Evolutionary conservation across 805 yeast genomes (phyloP).

Genomic region (Cyberlindnera maritima): DNA sequence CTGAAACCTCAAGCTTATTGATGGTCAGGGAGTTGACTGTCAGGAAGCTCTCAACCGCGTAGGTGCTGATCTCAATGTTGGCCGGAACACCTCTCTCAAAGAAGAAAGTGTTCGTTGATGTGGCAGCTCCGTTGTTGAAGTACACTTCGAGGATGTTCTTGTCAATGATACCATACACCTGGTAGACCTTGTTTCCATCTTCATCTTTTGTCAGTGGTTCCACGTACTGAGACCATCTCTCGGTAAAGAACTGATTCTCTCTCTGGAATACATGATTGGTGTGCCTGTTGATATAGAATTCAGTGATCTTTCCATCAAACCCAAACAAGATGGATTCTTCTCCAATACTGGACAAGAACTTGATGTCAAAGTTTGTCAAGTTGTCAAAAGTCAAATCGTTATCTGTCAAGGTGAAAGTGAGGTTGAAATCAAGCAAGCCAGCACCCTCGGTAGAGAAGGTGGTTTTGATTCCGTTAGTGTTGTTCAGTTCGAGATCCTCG

Average conservation of each 20-base stretch:
- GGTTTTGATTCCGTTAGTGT: background rate
- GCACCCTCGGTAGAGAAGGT: conserved; percentile 14
- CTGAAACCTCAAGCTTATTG: background rate
- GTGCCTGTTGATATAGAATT: conserved; percentile 30
- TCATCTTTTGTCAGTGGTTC: conserved; percentile 20
- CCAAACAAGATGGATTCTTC: conserved; percentile 27
- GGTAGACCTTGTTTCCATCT: conserved; percentile 21
- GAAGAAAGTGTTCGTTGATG: conserved; percentile 32
- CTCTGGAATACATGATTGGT: conserved; percentile 23
- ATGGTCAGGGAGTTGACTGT: conserved; percentile 1
- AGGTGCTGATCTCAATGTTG: conserved; percentile 13
- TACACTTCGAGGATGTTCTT: conserved; percentile 31
- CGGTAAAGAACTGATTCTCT: conserved; percentile 28
- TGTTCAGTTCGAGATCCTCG: background rate
- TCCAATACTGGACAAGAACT: conserved; percentile 20
- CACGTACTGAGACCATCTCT: conserved; percentile 26
- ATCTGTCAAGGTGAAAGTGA: conserved; percentile 23
- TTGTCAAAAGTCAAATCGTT: conserved; percentile 6
- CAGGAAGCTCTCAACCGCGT: conserved; percentile 9
- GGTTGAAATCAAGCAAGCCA: conserved; percentile 27
- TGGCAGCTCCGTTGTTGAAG: conserved; percentile 30
- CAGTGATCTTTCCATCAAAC: conserved; percentile 25
- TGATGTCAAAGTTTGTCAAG: conserved; percentile 17
- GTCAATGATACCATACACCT: conserved; percentile 31
- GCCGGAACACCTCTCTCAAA: conserved; percentile 22